Evolutionary conservation across 2,329 filamentous ascomycete genomes (phyloP).

Genomic region (Colletotrichum somersetense): DNA sequence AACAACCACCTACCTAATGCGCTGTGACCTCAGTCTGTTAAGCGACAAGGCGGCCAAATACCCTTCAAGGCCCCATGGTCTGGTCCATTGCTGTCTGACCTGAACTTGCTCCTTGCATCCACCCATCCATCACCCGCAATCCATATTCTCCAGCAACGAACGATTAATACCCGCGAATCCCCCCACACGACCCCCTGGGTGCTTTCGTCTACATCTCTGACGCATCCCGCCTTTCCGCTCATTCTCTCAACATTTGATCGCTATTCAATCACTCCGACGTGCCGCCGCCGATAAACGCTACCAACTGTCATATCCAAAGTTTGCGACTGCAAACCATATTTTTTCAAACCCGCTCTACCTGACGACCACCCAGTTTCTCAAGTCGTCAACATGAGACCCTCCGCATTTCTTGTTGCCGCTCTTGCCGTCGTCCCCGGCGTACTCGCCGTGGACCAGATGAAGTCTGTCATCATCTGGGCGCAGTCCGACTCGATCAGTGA

Average conservation of each 20-base stretch:
- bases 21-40: neutral
- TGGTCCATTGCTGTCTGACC: neutral
- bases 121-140: conserved; percentile 13
- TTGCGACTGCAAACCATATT: conserved; percentile 6
- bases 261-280: conserved; percentile 19
- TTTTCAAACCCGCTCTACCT: neutral
- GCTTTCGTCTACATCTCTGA: conserved; percentile 7
- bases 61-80: conserved; percentile 1
- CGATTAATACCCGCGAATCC: conserved; percentile 37
- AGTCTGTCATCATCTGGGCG: conserved; percentile 84
- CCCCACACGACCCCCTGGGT: conserved; percentile 16
- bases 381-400: conserved; percentile 71
- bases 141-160: conserved; percentile 33
- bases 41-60: conserved; percentile 12
- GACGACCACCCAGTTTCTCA: neutral
- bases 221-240: conserved; percentile 18
- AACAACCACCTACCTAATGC: no score
- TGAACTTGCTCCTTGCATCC: conserved; percentile 35
- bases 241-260: conserved; percentile 21
- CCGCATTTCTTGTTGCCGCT: conserved; percentile 64
- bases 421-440: conserved; percentile 70
- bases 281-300: conserved; percentile 5
- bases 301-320: conserved; percentile 10
- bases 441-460: conserved; percentile 74
- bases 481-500: conserved; percentile 74